Evolutionary conservation across 306 rosid species (phyloP).

Genomic region (Corylus avellana): DNA sequence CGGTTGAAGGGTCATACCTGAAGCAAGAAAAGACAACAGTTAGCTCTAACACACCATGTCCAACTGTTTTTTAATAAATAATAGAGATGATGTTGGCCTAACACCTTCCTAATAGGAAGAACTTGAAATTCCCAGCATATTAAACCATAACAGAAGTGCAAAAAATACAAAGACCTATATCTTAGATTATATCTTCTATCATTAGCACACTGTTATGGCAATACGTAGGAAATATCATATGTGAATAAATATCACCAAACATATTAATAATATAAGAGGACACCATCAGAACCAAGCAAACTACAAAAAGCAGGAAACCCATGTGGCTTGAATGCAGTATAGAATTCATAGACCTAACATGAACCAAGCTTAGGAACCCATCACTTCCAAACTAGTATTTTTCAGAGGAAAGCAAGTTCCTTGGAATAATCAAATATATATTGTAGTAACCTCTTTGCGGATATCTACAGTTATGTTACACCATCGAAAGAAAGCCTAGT

Average conservation of each 20-base stretch:
- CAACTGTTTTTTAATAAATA: background rate
- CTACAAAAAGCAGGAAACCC: background rate
- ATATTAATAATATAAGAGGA: background rate
- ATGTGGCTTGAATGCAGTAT: background rate
- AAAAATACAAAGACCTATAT: background rate
- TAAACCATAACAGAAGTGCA: background rate
- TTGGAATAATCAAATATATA: background rate
- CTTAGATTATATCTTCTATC: background rate
- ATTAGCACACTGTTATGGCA: background rate
- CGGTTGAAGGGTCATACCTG: conserved; percentile 63
- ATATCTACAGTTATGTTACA: too few species aligned
- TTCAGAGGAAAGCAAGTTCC: background rate
- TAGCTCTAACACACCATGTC: background rate
- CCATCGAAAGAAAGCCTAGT: too few species aligned
- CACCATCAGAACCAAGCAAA: background rate
- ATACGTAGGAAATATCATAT: background rate
- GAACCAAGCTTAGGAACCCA: background rate
- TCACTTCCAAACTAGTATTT: background rate
- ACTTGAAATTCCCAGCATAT: too few species aligned
- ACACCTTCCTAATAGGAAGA: background rate
- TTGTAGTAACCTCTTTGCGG: background rate
- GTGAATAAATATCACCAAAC: background rate
- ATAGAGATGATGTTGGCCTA: background rate
- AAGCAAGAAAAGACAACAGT: background rate
- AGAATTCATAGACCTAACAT: background rate